Base-by-base conservation (phyloP, 2,329 filamentous ascomycete genomes). In the Ophiosphaerella narmari region DNA sequence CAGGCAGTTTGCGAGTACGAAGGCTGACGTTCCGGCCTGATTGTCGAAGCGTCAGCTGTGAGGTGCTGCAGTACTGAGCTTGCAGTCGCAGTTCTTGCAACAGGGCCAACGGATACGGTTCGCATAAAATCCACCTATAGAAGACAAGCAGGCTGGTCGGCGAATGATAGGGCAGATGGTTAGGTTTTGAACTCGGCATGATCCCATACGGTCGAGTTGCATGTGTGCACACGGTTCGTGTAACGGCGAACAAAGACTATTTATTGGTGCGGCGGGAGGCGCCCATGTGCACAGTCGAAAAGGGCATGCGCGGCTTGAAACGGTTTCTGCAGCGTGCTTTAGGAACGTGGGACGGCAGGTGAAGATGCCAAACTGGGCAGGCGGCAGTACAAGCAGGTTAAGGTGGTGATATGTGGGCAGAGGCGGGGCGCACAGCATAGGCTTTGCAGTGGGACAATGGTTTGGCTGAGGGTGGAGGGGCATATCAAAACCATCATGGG, bases 211-310 rank as follows among this genome's bases (percentile, higher is more conserved):
- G 46, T 51, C 47, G 43, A 41, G 8, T 4, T 48, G 55, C 52
- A 59, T 44, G 45, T 37, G 26, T 43, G 35, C 38, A 23, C 24
- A 16, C 21, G 12, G 34, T 23, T 36, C 8, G 56, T 58, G 46
- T 45, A 35, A 57, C 56, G 44, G 48, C 43, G 52, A 42, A 45
- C 43, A 34, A 44, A 42, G 40, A 37, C 31, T 13, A 50, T 52
- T 23, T 62, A 62, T 62, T 62, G 52, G 59, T 56, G 50, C 47
- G 31, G 59, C 59, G 14, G 46, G 31, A 45, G 45, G 14, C 13
- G 11, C 43, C 44, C 45, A 43, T 38, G 23, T 24, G n/a, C 33
- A 34, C 35, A 38, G 32, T 29, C 14, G 23, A 24, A 51, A 47
- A 42, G 51, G 51, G 41, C 48, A 43, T 46, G 37, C 46, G 46